Evolutionary conservation across 768 basidiomycete species (phyloP).

Genomic region (Leccinellum albellum): DNA sequence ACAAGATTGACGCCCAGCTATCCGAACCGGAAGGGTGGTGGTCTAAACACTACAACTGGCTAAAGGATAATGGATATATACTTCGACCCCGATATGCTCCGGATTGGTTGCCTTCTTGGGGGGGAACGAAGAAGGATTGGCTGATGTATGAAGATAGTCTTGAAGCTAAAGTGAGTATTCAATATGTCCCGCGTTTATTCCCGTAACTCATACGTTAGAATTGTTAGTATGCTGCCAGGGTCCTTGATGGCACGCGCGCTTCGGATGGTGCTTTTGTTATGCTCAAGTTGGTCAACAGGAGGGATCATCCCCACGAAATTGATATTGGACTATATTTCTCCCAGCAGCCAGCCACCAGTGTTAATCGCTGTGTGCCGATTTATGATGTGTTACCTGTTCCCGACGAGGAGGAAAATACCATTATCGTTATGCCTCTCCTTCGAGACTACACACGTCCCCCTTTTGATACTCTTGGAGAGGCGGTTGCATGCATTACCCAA

Average conservation of each 20-base stretch:
- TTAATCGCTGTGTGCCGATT: slow-evolving; percentile 36
- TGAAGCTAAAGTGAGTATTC: slow-evolving; percentile 3
- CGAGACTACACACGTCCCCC: slow-evolving; percentile 15
- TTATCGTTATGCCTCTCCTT: slow-evolving; percentile 37
- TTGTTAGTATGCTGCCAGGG: slow-evolving; percentile 1
- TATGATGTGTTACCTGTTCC: slow-evolving; percentile 22
- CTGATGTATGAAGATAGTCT: not conserved
- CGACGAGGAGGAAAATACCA: slow-evolving; percentile 4
- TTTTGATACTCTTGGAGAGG: not conserved
- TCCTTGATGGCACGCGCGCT: slow-evolving; percentile 30
- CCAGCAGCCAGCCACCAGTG: not conserved
- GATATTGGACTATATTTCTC: slow-evolving; percentile 26
- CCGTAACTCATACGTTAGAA: slow-evolving; percentile 18
- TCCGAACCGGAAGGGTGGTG: slow-evolving; percentile 13
- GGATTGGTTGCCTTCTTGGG: slow-evolving; percentile 21
- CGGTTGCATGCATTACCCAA: not conserved
- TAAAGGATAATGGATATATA: slow-evolving; percentile 13
- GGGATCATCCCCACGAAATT: slow-evolving; percentile 26
- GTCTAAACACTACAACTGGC: slow-evolving; percentile 8
- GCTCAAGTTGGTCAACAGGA: slow-evolving; percentile 27
- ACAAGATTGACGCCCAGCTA: not conserved
- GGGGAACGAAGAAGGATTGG: not conserved
- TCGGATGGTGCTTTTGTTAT: slow-evolving; percentile 27
- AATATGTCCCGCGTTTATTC: too few relatives aligned
- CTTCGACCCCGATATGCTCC: slow-evolving; percentile 20